A percentile compares a stretch with the other conserved stretches of the same genome.
These are phyloP conservation scores for Chrysosphaeria jannelii DNA, from an alignment of 2,329 filamentous ascomycete genomes.

Conservation along the genomic window DNA sequence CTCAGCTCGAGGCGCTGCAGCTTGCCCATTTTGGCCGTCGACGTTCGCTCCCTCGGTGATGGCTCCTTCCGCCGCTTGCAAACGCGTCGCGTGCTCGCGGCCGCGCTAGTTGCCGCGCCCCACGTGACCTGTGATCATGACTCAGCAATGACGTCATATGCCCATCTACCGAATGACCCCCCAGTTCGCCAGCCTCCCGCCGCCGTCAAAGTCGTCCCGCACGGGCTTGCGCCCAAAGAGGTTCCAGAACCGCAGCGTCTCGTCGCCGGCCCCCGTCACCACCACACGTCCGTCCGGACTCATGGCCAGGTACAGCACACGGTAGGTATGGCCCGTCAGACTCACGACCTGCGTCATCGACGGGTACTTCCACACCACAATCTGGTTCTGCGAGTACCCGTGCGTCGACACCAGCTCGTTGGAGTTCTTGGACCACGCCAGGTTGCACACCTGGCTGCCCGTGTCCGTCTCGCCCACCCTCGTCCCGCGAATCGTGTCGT, in stretches of 20 bases:
- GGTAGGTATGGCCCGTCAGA: conserved; percentile 74
- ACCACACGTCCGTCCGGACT: conserved; percentile 83
- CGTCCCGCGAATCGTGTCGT: conserved; percentile 69
- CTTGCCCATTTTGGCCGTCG: no score
- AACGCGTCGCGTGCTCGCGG: no score
- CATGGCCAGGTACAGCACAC: conserved; percentile 89
- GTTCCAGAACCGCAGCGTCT: conserved; percentile 91
- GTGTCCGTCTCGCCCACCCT: conserved; percentile 77
- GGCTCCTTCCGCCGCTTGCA: no score
- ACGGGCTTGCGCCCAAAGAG: conserved; percentile 66
- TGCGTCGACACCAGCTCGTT: conserved; percentile 95
- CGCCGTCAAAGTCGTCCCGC: conserved; percentile 31
- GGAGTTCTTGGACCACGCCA: conserved; percentile 90
- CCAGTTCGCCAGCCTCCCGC: conserved; percentile 39
- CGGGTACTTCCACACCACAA: conserved; percentile 97
- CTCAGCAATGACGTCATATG: conserved; percentile 1
- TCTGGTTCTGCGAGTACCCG: conserved; percentile 93
- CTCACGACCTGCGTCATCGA: conserved; percentile 93
- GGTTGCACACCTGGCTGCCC: conserved; percentile 93
- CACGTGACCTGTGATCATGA: no score
- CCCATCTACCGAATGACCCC: conserved; percentile 43
- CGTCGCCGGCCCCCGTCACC: conserved; percentile 85
- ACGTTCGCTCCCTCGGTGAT: no score
- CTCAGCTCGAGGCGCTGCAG: no score
- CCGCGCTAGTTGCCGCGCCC: no score